Evolutionary conservation across 1,139 yeast species (phyloP), one percentile per base, ranked within the genome.

Genomic region (Protomyces pachydermus): DNA sequence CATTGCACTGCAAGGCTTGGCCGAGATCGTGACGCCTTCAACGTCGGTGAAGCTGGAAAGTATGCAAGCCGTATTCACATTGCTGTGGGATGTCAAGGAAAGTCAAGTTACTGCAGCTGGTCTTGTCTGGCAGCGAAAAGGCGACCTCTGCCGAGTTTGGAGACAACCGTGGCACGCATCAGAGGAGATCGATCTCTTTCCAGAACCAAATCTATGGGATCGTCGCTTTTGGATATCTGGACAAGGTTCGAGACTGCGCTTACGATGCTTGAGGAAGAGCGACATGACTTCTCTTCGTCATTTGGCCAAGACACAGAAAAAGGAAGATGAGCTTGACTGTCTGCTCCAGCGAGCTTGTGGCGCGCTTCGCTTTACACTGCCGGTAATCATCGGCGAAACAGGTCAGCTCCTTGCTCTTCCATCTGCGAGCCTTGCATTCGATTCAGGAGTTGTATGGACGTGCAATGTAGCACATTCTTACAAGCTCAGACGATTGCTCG

Each of bases 171-270:
- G 28, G 38, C n/a, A 12, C 6, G 25, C 16, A 5, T 52, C 42
- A 14, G 45, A 32, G 18, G 45, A n/a, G 23, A 14, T 10, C 25
- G 25, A 12, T 8, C 42, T 52, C 23, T 4, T 0, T 4, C 16
- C 2, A 3, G 23, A 35, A 12, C 25, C 6, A 25, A 34, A 12
- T 9, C 56, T 28, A 12, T 58, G 45, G 42, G 62, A 58, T 50
- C 18, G 56, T 8, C 62, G 62, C 10, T 58, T 45, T 34, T 51
- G 62, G 56, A n/a, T 58, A 18, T 12, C n/a, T 25, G 54, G 20
- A 12, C 25, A 37, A 8, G 50, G 35, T 4, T 4, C 10, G 3
- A 14, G 25, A 5, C 18, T 52, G 8, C 39, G 14, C 3, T 16
- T 58, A 10, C 62, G 62, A 3, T 20, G 45, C 9, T 23, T 58